phyloP scores from a whole-genome alignment of 148 eudicot species.

The Rhododendron ovatum region DNA sequence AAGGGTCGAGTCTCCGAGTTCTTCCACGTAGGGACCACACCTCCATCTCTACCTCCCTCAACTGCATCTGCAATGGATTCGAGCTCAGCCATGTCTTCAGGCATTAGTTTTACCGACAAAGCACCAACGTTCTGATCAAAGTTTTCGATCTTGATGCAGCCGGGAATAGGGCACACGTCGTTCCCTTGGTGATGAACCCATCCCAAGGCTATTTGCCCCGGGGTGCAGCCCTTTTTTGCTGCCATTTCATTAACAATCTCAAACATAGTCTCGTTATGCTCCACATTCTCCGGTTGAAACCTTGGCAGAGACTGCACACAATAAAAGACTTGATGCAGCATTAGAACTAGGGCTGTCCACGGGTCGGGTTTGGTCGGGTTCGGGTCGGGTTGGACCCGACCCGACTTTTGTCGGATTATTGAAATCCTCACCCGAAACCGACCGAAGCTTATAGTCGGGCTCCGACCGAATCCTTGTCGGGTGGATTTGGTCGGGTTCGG shows the following conservation, averaged over 20 bases:
- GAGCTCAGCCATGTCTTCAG: conserved; percentile 12
- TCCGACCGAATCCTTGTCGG: no score
- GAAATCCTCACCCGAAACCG: no score
- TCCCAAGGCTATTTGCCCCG: conserved; percentile 14
- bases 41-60: background rate
- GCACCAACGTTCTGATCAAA: conserved; percentile 16
- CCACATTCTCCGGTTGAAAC: conserved; percentile 3
- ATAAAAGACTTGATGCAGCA: background rate
- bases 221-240: conserved; percentile 12
- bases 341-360: no score
- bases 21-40: background rate
- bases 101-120: conserved; percentile 1
- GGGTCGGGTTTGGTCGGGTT: no score
- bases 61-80: background rate
- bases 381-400: no score
- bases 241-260: conserved; percentile 15
- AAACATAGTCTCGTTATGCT: conserved; percentile 11
- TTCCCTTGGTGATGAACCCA: conserved; percentile 19
- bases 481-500: no score
- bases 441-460: no score
- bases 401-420: no score
- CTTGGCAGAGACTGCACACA: background rate
- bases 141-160: conserved; percentile 12
- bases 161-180: conserved; percentile 12
- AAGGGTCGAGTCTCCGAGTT: background rate